Conservation (phyloP, 1,139 yeast genomes). For the Petasospora fabianii region DNA sequence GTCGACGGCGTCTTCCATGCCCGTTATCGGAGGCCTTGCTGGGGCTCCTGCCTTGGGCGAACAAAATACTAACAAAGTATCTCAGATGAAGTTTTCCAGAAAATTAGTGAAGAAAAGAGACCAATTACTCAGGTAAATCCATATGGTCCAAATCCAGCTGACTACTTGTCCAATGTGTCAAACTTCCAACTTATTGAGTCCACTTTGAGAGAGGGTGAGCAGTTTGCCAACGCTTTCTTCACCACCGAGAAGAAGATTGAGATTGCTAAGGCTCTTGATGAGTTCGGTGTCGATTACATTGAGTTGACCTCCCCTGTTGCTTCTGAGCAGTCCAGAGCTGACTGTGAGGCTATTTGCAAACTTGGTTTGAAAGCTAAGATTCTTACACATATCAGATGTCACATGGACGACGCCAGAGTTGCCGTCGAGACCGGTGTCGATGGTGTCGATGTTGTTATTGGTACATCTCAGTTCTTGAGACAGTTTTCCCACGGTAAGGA, state of each 20-base stretch:
- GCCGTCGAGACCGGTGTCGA: conserved; percentile 99
- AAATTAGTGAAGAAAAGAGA: conserved; percentile 45
- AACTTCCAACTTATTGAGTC: conserved; percentile 92
- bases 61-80: conserved; percentile 6
- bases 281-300: conserved; percentile 96
- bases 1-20: not conserved
- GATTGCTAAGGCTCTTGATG: conserved; percentile 95
- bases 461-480: conserved; percentile 93
- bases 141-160: conserved; percentile 94
- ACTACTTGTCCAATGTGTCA: conserved; percentile 83
- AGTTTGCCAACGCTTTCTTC: conserved; percentile 96
- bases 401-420: conserved; percentile 96
- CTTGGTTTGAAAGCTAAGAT: conserved; percentile 94
- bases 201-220: conserved; percentile 97
- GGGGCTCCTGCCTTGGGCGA: not conserved
- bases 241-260: conserved; percentile 90
- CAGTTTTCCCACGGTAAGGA: conserved; percentile 97
- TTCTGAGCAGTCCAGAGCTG: conserved; percentile 85
- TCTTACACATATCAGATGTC: conserved; percentile 89
- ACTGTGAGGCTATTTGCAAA: conserved; percentile 98
- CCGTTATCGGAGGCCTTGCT: conserved; percentile 1
- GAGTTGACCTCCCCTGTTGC: conserved; percentile 98
- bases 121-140: conserved; percentile 51
- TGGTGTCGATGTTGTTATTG: conserved; percentile 98
- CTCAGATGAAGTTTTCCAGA: conserved; percentile 29